Conservation (phyloP, 2,329 filamentous ascomycete species). For the Epichloe sp. region DNA sequence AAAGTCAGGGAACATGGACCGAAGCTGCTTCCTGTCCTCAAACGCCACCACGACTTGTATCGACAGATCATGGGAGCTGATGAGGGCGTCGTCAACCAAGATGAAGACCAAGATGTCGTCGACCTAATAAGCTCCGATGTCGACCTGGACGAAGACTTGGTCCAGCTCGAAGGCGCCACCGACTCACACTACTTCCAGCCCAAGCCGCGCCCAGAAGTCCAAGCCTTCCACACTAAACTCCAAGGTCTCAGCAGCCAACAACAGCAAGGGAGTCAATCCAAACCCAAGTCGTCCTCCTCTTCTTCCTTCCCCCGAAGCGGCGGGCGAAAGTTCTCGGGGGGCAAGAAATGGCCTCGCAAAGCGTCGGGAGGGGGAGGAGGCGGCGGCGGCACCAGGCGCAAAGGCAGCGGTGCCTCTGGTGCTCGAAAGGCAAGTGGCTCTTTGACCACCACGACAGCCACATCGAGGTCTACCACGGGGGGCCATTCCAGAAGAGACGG, state of each 20-base stretch:
- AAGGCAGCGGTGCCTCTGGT: conserved; percentile 8
- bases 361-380: conserved; percentile 8
- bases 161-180: conserved; percentile 24
- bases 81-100: conserved; percentile 8
- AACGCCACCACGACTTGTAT: conserved; percentile 32
- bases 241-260: conserved; percentile 16
- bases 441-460: conserved; percentile 7
- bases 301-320: conserved; percentile 15
- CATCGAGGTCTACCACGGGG: conserved; percentile 10
- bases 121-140: conserved; percentile 39
- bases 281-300: conserved; percentile 12
- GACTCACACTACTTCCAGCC: conserved; percentile 35
- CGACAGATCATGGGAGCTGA: conserved; percentile 33
- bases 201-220: conserved; percentile 16
- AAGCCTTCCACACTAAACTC: conserved; percentile 22
- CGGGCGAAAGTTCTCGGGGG: conserved; percentile 14
- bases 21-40: conserved; percentile 46
- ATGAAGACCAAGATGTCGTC: conserved; percentile 30
- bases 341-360: conserved; percentile 18
- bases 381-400: conserved; percentile 20
- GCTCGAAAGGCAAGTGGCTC: conserved; percentile 20
- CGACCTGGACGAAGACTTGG: conserved; percentile 24
- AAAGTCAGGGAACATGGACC: conserved; percentile 50
- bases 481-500: conserved; percentile 14
- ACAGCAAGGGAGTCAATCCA: conserved; percentile 12